Evolutionary conservation across 2,329 filamentous ascomycete species (phyloP).

Genomic region (Pseudogymnoascus sp.): DNA sequence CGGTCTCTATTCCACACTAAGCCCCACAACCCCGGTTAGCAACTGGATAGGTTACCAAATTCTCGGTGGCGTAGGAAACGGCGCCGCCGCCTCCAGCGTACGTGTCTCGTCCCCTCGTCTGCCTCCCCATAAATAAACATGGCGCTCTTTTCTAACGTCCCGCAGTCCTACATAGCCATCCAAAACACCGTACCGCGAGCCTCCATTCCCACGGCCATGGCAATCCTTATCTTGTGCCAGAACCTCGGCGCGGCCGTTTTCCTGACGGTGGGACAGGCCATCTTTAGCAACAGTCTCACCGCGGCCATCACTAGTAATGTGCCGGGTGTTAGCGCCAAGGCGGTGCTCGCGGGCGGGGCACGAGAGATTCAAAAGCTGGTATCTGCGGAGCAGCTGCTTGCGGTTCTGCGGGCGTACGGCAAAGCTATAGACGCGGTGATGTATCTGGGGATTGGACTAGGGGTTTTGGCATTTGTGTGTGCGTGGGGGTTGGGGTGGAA

Average conservation of each 20-base stretch:
- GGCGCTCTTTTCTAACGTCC: background rate
- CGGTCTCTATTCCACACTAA: constrained; percentile 17
- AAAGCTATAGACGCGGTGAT: constrained; percentile 9
- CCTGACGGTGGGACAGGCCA: constrained; percentile 24
- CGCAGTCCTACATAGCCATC: constrained; percentile 26
- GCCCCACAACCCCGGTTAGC: constrained; percentile 12
- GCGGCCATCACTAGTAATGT: constrained; percentile 27
- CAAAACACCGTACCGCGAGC: constrained; percentile 24
- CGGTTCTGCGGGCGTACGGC: constrained; percentile 16
- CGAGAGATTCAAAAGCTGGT: constrained; percentile 31
- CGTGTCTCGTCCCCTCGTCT: background rate
- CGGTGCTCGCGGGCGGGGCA: constrained; percentile 34
- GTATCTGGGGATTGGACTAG: constrained; percentile 2
- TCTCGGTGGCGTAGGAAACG: constrained; percentile 45
- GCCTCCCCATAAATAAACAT: too few relatives aligned
- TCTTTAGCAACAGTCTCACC: constrained; percentile 22
- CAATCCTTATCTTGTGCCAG: constrained; percentile 28
- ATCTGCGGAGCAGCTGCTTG: constrained; percentile 22
- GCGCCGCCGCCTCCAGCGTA: background rate
- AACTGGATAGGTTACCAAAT: constrained; percentile 20
- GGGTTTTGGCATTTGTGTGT: background rate
- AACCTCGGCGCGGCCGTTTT: constrained; percentile 27
- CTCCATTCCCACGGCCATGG: background rate
- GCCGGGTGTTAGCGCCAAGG: constrained; percentile 26
- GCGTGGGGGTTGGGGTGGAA: constrained; percentile 13